phyloP scores from a whole-genome alignment of 345 rosid species.

The Hevea brasiliensis region DNA sequence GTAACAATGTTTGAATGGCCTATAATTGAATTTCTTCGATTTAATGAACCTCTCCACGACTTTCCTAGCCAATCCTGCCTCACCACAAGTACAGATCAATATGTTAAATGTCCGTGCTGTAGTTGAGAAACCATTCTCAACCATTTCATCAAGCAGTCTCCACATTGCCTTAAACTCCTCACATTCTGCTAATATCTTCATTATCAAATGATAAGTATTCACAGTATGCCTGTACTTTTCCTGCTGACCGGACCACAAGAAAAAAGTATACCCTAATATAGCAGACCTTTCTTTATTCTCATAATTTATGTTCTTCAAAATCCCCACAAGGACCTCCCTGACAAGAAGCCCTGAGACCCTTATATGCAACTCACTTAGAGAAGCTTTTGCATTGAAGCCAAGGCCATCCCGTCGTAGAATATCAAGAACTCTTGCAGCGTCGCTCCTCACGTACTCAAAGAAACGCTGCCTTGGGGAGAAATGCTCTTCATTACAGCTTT shows the following conservation, averaged over 20 bases:
- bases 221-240: constrained; percentile 61
- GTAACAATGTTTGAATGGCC: constrained; percentile 76
- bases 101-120: constrained; percentile 83
- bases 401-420: constrained; percentile 62
- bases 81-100: constrained; percentile 72
- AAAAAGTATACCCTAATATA: constrained; percentile 74
- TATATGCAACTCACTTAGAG: constrained; percentile 44
- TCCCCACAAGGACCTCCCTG: constrained; percentile 69
- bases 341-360: constrained; percentile 77
- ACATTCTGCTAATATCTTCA: constrained; percentile 78
- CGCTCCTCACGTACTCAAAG: constrained; percentile 38
- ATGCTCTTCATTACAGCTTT: constrained; percentile 13
- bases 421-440: constrained; percentile 58
- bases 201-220: constrained; percentile 63
- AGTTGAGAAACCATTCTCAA: constrained; percentile 58
- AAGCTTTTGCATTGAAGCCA: constrained; percentile 40
- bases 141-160: constrained; percentile 86
- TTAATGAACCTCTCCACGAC: constrained; percentile 78
- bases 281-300: constrained; percentile 44
- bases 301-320: constrained; percentile 48
- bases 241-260: constrained; percentile 65
- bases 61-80: constrained; percentile 64
- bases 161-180: constrained; percentile 88
- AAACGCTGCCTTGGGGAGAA: constrained; percentile 31
- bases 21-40: constrained; percentile 65